These are phyloP conservation scores for Telfairia occidentalis DNA, from an alignment of 331 rosid genomes.

Conservation along the genomic window DNA sequence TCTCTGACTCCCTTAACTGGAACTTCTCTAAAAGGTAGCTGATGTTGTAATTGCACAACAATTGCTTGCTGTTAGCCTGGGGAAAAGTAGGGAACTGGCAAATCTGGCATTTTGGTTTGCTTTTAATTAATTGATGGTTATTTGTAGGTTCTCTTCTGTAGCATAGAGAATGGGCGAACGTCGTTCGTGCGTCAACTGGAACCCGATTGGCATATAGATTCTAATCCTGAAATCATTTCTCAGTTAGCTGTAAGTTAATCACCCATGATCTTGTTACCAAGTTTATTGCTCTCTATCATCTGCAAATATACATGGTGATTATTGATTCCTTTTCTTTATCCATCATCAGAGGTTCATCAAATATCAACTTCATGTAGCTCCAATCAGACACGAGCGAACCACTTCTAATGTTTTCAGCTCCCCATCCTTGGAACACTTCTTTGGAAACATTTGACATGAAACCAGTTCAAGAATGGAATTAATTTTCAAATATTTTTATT, in stretches of 20 bases:
- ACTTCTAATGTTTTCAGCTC: constrained; percentile 67
- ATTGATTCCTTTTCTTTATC: constrained; percentile 22
- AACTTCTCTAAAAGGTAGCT: neutral
- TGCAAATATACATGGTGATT: neutral
- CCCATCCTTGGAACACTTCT: constrained; percentile 79
- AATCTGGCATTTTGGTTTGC: neutral
- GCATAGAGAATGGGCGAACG: constrained; percentile 75
- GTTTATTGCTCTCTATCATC: neutral
- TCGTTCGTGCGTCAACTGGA: constrained; percentile 94
- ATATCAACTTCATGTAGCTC: constrained; percentile 72
- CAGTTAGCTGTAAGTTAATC: constrained; percentile 67
- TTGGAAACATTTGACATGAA: constrained; percentile 54
- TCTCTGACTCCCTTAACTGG: neutral
- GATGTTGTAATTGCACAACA: neutral
- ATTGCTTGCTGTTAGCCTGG: neutral
- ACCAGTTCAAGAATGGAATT: constrained; percentile 24
- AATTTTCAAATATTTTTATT: constrained; percentile 10
- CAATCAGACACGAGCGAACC: constrained; percentile 44
- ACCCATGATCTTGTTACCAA: neutral
- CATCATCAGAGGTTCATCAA: constrained; percentile 88
- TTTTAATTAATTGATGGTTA: neutral
- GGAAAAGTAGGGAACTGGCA: neutral
- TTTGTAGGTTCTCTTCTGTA: constrained; percentile 80
- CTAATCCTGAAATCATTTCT: constrained; percentile 58
- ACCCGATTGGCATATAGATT: constrained; percentile 95